phyloP scores from a whole-genome alignment of 495 filamentous ascomycete genomes.

The Penicillium taxi region DNA sequence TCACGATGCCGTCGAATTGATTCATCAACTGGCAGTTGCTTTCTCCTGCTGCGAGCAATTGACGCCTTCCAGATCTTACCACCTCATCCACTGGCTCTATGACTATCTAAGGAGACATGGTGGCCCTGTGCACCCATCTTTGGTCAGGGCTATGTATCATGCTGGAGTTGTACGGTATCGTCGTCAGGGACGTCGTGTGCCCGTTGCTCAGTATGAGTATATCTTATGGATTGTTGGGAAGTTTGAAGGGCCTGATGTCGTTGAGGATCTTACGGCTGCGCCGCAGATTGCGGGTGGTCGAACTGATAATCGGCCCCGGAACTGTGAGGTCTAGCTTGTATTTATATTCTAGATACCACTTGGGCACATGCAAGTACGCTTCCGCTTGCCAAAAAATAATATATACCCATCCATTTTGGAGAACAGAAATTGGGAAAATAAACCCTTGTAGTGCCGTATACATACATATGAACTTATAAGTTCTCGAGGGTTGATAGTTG shows the following conservation, averaged over 20 bases:
- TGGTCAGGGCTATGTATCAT: conserved; percentile 41
- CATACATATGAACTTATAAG: too few species aligned
- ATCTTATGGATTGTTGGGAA: conserved; percentile 29
- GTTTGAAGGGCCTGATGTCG: conserved; percentile 30
- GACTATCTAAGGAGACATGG: conserved; percentile 26
- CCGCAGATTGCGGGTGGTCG: conserved; percentile 6
- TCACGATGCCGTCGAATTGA: conserved; percentile 28
- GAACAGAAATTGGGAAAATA: too few species aligned
- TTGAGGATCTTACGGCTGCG: conserved; percentile 14
- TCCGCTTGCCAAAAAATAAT: too few species aligned
- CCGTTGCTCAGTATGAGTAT: conserved; percentile 24
- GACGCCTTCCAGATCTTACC: conserved; percentile 28
- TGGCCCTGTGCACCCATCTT: conserved; percentile 30
- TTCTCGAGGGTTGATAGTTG: too few species aligned
- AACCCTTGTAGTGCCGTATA: too few species aligned
- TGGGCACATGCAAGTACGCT: too few species aligned
- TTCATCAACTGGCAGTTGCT: conserved; percentile 32
- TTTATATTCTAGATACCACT: too few species aligned
- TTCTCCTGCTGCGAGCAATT: conserved; percentile 27
- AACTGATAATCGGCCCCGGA: too few species aligned
- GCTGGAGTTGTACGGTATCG: conserved; percentile 37
- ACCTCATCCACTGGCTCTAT: conserved; percentile 36
- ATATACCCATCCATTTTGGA: too few species aligned
- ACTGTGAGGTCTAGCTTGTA: too few species aligned
- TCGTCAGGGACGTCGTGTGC: conserved; percentile 21